Evolutionary conservation across 768 basidiomycete species (phyloP), one percentile per base, ranked within the genome.

Genomic region (Astraeus odoratus): DNA sequence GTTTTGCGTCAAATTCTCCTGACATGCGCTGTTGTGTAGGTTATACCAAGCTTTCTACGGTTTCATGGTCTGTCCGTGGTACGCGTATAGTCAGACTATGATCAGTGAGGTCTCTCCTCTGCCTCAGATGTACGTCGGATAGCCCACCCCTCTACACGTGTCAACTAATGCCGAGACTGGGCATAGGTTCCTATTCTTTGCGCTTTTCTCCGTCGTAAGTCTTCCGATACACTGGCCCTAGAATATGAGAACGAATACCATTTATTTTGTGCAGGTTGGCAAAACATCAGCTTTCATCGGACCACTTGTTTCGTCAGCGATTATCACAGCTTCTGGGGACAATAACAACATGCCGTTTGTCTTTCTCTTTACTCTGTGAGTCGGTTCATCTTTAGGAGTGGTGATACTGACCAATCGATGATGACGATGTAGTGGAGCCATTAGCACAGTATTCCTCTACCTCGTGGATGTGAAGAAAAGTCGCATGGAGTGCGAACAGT

Each of bases 61-160:
- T 13, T 63, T 87, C 23, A 71, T 83, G 74, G 80, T 84, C 3
- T 85, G 83, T 52, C 83, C 83, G 3, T 86, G 83, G 83, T 86
- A 85, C 57, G 83, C 84, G 35, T 85, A 86, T 56, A 84, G 83
- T 57, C 82, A 86, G 60, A 86, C 83, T 1, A 83, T 87, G 86
- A 87, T 87, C 48, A 82, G 78, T 58, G 83, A 88, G 52, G 83
- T 88, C 22, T 83, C 79, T 31, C 82, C 80, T 30, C 61, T 79
- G 43, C 76, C 80, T 26, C 85, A 84, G 64, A 86, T 83, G 83
- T 80, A 58, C 29, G 68, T 59, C 18, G 15, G n/a, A n/a, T n/a
- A n/a, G n/a, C n/a, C n/a, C n/a, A 35, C 7, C n/a, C 23, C 16
- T 39, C 16, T 27, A 24, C 41, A 49, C 35, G 43, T 26, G 19